Evolutionary conservation across 345 rosid species (phyloP).

Genomic region (Trapa incisa): DNA sequence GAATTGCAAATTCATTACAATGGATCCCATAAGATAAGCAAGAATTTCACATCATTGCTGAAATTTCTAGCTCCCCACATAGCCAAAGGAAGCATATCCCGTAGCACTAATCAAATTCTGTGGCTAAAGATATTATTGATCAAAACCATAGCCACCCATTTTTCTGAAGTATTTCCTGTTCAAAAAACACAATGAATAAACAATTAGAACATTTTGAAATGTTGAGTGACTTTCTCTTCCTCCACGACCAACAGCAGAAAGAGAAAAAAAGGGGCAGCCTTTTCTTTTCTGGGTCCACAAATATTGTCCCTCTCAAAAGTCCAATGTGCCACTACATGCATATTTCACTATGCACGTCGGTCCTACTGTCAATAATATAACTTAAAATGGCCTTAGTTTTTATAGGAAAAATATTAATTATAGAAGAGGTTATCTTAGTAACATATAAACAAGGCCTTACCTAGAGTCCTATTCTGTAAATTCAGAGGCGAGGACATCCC

Average conservation of each 20-base stretch:
- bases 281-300: neutral
- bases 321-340: neutral
- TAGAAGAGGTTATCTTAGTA: no score
- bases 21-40: neutral
- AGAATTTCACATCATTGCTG: neutral
- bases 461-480: no score
- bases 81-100: neutral
- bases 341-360: neutral
- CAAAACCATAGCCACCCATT: neutral
- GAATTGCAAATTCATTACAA: neutral
- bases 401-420: neutral
- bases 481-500: neutral
- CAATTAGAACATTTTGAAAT: neutral
- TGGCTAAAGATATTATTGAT: neutral
- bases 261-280: neutral
- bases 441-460: no score
- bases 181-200: neutral
- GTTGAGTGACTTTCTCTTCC: neutral
- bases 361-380: neutral
- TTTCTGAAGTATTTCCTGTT: neutral
- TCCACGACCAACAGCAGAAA: neutral
- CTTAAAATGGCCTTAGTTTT: neutral
- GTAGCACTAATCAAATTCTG: neutral
- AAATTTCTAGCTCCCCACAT: no score
- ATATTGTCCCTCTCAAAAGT: neutral